These are phyloP conservation scores for Pseudotsuga menziesii DNA, from an alignment of 75 land plant species.

Conservation along the genomic window DNA sequence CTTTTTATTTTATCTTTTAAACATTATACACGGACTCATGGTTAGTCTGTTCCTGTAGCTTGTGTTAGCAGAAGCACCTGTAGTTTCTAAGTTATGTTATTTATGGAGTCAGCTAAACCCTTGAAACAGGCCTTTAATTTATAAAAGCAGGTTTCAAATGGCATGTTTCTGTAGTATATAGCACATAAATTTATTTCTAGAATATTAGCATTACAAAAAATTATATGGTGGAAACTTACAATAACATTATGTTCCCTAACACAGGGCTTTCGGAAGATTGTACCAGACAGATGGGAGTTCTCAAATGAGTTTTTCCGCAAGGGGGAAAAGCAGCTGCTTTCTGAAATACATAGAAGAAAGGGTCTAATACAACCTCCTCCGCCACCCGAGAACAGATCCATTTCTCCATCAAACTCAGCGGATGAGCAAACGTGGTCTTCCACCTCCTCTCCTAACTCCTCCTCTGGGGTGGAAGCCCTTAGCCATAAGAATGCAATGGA, in stretches of 20 bases:
- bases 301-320: constrained; percentile 78
- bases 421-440: constrained; percentile 39
- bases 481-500: constrained; percentile 8
- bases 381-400: constrained; percentile 17
- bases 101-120: not conserved
- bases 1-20: not conserved
- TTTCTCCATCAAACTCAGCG: constrained; percentile 23
- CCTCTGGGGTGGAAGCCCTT: constrained; percentile 16
- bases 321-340: constrained; percentile 65
- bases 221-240: not conserved
- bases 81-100: not conserved
- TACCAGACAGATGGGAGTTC: constrained; percentile 92
- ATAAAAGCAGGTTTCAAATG: not conserved
- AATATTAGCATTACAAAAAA: not conserved
- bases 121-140: not conserved
- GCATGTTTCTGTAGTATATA: not conserved
- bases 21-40: not conserved
- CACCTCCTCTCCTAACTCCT: constrained; percentile 24
- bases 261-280: constrained; percentile 90
- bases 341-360: constrained; percentile 77
- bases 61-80: too few species aligned
- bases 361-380: constrained; percentile 20
- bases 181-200: too few species aligned
- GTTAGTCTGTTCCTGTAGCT: not conserved
- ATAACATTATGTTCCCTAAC: not conserved